These are phyloP conservation scores for Speleostelium caveatum DNA, from an alignment of 78 protist genomes.

Conservation along the genomic window DNA sequence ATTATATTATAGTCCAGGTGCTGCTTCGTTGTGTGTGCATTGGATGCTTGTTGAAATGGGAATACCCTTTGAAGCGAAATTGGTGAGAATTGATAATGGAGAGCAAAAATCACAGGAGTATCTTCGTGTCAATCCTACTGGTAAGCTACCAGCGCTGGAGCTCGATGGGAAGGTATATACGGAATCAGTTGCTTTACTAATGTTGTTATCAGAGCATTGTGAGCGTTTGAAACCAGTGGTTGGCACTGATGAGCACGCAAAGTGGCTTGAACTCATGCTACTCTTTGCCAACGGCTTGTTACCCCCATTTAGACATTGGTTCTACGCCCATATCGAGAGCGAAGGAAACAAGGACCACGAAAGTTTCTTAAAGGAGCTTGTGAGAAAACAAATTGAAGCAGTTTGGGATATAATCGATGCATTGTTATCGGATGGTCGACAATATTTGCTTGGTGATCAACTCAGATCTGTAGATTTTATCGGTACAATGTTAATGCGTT, in stretches of 20 bases:
- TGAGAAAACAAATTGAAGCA: neutral
- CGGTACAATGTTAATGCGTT: too few species aligned
- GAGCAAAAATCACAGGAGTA: too few species aligned
- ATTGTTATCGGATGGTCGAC: neutral
- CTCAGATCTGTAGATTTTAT: too few species aligned
- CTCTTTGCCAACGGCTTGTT: neutral
- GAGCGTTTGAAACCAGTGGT: neutral
- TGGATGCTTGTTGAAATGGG: too few species aligned
- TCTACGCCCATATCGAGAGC: neutral
- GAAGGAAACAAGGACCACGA: neutral
- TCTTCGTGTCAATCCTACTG: slow-evolving; percentile 1
- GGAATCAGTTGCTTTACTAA: neutral
- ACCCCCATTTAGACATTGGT: slow-evolving; percentile 9
- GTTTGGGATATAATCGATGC: neutral
- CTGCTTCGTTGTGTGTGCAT: too few species aligned
- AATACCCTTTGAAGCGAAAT: too few species aligned
- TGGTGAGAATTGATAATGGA: too few species aligned
- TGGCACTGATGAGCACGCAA: neutral
- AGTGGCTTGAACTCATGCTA: slow-evolving; percentile 10
- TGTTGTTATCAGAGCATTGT: slow-evolving; percentile 3
- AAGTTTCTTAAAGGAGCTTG: neutral
- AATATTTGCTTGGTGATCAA: too few species aligned
- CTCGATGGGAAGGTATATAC: slow-evolving; percentile 1
- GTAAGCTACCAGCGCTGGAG: neutral
- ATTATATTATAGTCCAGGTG: too few species aligned